These are phyloP conservation scores for Triticum monococcum DNA, from an alignment of 176 grass and related monocot genomes.

Conservation along the genomic window DNA sequence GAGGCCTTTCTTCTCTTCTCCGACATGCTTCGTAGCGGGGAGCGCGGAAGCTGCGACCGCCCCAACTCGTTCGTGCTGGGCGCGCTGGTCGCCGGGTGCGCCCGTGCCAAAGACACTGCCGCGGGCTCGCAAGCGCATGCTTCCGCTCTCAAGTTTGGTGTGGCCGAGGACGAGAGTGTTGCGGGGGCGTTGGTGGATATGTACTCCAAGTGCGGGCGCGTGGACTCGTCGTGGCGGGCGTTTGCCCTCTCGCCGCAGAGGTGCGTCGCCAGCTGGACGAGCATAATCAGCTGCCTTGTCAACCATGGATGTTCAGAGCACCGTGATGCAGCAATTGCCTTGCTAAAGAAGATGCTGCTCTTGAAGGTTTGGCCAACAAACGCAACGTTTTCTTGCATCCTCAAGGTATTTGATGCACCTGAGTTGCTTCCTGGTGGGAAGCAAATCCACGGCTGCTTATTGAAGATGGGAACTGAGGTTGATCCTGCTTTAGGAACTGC, in stretches of 20 bases:
- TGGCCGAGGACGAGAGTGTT: slow-evolving; percentile 39
- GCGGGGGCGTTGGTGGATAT: slow-evolving; percentile 49
- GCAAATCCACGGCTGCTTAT: slow-evolving; percentile 61
- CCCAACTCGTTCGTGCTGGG: slow-evolving; percentile 42
- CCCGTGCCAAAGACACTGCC: slow-evolving; percentile 18
- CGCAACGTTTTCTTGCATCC: slow-evolving; percentile 54
- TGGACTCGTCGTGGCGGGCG: slow-evolving; percentile 39
- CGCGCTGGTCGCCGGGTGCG: slow-evolving; percentile 35
- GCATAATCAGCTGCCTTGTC: slow-evolving; percentile 57
- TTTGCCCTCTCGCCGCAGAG: slow-evolving; percentile 28
- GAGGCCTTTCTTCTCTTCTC: slow-evolving; percentile 33
- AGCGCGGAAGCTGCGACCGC: background rate
- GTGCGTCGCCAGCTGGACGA: slow-evolving; percentile 55
- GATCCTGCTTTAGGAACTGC: slow-evolving; percentile 47
- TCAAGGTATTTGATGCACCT: slow-evolving; percentile 51
- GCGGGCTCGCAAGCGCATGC: slow-evolving; percentile 43
- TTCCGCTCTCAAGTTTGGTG: slow-evolving; percentile 42
- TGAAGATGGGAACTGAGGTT: slow-evolving; percentile 64
- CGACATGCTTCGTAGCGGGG: slow-evolving; percentile 20
- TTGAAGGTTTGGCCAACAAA: slow-evolving; percentile 54
- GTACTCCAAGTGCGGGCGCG: slow-evolving; percentile 56
- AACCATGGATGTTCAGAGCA: slow-evolving; percentile 17
- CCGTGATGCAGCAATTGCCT: slow-evolving; percentile 13
- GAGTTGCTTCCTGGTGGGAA: slow-evolving; percentile 41
- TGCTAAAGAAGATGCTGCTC: slow-evolving; percentile 56